A percentile compares a stretch with the other conserved stretches of the same genome.
Conservation (phyloP, 129 eudicot genomes). For the Tagetes erecta region DNA sequence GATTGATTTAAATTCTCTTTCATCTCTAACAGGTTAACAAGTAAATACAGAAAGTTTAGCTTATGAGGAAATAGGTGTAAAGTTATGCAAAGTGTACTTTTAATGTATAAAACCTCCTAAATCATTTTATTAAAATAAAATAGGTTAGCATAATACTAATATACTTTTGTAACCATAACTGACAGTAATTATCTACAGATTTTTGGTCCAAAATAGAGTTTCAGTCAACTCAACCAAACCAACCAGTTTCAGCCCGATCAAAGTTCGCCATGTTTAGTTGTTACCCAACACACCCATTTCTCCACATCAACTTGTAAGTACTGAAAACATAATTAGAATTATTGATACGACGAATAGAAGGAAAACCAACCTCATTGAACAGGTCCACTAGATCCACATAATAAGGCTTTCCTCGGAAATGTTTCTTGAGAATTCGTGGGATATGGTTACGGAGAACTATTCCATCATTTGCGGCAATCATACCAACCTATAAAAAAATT, state of each 20-base stretch:
- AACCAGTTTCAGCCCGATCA: not conserved
- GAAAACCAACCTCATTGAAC: constrained; percentile 71
- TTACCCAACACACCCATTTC: not conserved
- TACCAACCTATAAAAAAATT: constrained; percentile 65
- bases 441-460: constrained; percentile 85
- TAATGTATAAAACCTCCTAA: not conserved
- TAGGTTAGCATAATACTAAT: not conserved
- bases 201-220: not conserved
- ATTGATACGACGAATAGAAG: constrained; percentile 5
- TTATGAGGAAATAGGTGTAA: not conserved
- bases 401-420: constrained; percentile 72
- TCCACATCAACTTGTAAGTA: not conserved
- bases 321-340: constrained; percentile 14
- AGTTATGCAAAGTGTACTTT: not conserved
- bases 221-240: not conserved
- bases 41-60: not conserved
- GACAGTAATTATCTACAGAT: not conserved
- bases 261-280: not conserved
- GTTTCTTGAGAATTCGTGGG: constrained; percentile 79
- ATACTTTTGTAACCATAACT: not conserved
- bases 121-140: not conserved
- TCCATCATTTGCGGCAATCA: constrained; percentile 93
- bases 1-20: not conserved
- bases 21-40: not conserved
- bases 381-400: constrained; percentile 77